Percentiles rank a stretch among this genome's conserved stretches.
These are phyloP conservation scores for Pyracantha coccinea DNA, from an alignment of 331 rosid species.

Conservation along the genomic window DNA sequence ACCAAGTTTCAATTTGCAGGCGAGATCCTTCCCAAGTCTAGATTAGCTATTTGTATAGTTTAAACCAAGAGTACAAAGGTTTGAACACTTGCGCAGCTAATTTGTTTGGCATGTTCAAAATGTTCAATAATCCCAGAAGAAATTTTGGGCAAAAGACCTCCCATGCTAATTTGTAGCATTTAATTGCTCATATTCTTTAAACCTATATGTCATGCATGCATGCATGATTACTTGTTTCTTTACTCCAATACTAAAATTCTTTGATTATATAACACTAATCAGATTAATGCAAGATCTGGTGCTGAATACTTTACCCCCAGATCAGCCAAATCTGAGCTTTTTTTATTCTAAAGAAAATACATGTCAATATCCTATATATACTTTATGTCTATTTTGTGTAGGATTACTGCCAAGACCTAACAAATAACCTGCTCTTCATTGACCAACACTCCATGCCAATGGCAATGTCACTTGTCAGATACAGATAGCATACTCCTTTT, in stretches of 20 bases:
- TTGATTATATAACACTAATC: neutral
- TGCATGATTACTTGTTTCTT: neutral
- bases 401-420: conserved; percentile 23
- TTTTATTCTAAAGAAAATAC: neutral
- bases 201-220: neutral
- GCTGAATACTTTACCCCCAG: neutral
- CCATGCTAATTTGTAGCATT: neutral
- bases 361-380: neutral
- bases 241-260: neutral
- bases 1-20: neutral
- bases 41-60: neutral
- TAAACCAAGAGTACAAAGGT: neutral
- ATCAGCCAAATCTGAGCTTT: neutral
- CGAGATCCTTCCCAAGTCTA: neutral
- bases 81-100: neutral
- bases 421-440: conserved; percentile 23
- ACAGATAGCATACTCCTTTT: conserved; percentile 1
- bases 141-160: neutral
- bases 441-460: conserved; percentile 6
- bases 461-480: conserved; percentile 6
- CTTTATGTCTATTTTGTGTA: conserved; percentile 7
- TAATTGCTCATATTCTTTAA: neutral
- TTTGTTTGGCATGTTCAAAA: neutral
- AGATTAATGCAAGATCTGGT: neutral
- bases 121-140: neutral